A percentile compares a stretch with the other conserved stretches of the same genome.
Conservation (phyloP, 2,329 filamentous ascomycete species). For the Purpureocillium lavendulum region DNA sequence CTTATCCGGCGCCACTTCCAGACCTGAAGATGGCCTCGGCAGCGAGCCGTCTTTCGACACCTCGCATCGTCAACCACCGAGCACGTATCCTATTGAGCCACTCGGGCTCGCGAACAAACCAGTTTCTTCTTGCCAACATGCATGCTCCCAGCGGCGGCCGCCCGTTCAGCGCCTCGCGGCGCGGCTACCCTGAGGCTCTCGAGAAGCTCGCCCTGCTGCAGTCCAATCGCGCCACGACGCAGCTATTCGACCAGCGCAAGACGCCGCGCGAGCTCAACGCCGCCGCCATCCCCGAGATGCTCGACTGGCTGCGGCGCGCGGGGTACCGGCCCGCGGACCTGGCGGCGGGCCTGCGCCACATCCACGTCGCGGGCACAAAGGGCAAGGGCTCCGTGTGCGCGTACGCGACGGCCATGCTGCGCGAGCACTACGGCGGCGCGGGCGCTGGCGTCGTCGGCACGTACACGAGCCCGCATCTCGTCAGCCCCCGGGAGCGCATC, state of each 20-base stretch:
- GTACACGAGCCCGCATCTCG: conserved; percentile 79
- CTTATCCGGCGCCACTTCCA: too few species aligned
- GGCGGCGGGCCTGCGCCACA: conserved; percentile 34
- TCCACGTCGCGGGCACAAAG: conserved; percentile 91
- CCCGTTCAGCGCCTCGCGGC: conserved; percentile 13
- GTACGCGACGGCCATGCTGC: conserved; percentile 73
- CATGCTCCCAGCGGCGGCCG: background rate
- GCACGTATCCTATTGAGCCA: too few species aligned
- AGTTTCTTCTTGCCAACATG: too few species aligned
- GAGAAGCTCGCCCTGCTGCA: conserved; percentile 67
- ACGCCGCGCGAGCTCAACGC: conserved; percentile 51
- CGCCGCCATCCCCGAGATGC: conserved; percentile 72
- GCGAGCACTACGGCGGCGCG: conserved; percentile 22
- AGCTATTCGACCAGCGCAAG: conserved; percentile 42
- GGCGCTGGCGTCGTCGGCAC: conserved; percentile 49
- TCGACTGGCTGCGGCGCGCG: conserved; percentile 65
- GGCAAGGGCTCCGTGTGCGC: conserved; percentile 88
- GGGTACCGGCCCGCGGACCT: conserved; percentile 55
- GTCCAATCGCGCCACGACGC: conserved; percentile 62
- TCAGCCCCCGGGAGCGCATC: conserved; percentile 78
- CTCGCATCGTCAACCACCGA: too few species aligned
- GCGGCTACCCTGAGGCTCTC: conserved; percentile 58
- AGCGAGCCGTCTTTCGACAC: too few species aligned
- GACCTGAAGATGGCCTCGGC: too few species aligned
- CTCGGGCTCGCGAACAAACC: background rate